phyloP scores from a whole-genome alignment of 2,329 filamentous ascomycete species.

The Alternaria sp. region DNA sequence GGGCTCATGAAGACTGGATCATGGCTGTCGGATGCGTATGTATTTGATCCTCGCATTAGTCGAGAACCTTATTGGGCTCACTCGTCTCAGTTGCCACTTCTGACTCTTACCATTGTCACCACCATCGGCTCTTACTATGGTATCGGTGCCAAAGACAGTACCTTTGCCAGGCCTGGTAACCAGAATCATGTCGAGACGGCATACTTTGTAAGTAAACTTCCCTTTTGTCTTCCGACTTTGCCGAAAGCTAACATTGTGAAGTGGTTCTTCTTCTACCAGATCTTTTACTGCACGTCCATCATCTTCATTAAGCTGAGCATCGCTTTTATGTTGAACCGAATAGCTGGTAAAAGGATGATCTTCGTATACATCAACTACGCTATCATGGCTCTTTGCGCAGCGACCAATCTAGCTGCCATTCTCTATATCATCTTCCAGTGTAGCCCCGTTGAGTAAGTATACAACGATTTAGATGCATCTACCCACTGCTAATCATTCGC shows the following conservation, averaged over 20 bases:
- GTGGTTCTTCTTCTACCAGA: conserved; percentile 52
- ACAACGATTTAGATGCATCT: background rate
- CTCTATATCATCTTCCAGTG: conserved; percentile 53
- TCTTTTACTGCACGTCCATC: conserved; percentile 50
- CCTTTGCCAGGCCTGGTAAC: conserved; percentile 25
- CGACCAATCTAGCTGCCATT: conserved; percentile 43
- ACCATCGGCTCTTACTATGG: conserved; percentile 45
- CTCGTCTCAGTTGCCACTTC: background rate
- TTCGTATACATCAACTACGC: conserved; percentile 42
- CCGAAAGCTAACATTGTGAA: conserved; percentile 16
- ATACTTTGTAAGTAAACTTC: conserved; percentile 27
- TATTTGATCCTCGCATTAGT: background rate
- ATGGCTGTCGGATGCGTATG: conserved; percentile 28
- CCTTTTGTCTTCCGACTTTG: background rate
- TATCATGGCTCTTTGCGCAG: conserved; percentile 42
- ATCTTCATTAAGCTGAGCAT: conserved; percentile 52
- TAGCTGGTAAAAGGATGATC: conserved; percentile 39
- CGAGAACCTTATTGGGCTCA: background rate
- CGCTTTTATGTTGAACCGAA: conserved; percentile 48
- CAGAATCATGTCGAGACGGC: conserved; percentile 23
- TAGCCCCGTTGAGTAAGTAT: conserved; percentile 37
- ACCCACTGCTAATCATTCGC: background rate
- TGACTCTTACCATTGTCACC: conserved; percentile 33
- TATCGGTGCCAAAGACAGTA: conserved; percentile 41
- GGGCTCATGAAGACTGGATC: conserved; percentile 45